Conservation (phyloP, 106 monocot species). For the Allium fistulosum region DNA sequence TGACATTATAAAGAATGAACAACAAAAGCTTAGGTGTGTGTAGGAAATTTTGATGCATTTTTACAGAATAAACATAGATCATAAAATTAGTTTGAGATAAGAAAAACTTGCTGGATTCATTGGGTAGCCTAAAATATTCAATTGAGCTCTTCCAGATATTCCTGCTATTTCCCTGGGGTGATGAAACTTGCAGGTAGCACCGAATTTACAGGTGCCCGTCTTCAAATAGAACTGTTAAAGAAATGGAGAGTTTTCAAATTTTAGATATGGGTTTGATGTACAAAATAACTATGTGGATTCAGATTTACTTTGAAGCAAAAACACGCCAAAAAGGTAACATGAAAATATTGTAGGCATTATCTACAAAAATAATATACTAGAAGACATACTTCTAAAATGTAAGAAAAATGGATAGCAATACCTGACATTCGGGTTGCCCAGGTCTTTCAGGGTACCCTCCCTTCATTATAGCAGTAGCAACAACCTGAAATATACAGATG, state of each 20-base stretch:
- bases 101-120: slow-evolving; percentile 59
- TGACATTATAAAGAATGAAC: too few species aligned
- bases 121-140: slow-evolving; percentile 76
- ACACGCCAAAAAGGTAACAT: too few species aligned
- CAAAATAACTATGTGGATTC: too few species aligned
- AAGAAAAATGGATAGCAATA: slow-evolving; percentile 4
- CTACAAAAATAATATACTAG: neutral
- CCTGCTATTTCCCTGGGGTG: slow-evolving; percentile 79
- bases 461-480: slow-evolving; percentile 51
- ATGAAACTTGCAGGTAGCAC: slow-evolving; percentile 24
- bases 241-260: neutral
- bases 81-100: neutral
- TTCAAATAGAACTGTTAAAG: slow-evolving; percentile 16
- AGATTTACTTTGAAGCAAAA: too few species aligned
- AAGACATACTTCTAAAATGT: neutral
- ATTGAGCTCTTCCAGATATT: slow-evolving; percentile 52
- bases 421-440: slow-evolving; percentile 74
- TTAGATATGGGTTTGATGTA: too few species aligned
- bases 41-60: too few species aligned
- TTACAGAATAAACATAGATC: neutral
- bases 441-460: slow-evolving; percentile 56
- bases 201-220: slow-evolving; percentile 23
- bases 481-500: slow-evolving; percentile 36
- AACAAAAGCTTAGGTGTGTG: too few species aligned
- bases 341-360: too few species aligned